These are phyloP conservation scores for Staphylotrichum longicolle DNA, from an alignment of 495 filamentous ascomycete species.

Conservation along the genomic window DNA sequence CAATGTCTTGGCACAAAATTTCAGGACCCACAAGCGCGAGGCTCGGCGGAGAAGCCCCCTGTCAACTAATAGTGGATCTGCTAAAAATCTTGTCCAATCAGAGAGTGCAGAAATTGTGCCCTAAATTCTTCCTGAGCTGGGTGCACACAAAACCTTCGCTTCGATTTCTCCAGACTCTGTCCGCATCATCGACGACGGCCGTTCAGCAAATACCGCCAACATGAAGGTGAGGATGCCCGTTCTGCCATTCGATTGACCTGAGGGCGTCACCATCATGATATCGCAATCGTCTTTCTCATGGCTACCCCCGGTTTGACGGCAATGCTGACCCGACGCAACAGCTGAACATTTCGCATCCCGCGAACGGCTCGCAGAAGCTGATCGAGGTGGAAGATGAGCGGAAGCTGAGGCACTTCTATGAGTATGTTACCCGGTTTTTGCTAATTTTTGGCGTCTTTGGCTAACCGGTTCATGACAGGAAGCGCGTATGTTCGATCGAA, in stretches of 20 bases:
- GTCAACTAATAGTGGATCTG: conserved; percentile 9
- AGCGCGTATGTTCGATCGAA: conserved; percentile 37
- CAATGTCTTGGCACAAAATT: conserved; percentile 8
- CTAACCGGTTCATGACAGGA: conserved; percentile 29
- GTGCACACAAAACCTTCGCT: conserved; percentile 39
- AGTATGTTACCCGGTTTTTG: conserved; percentile 43
- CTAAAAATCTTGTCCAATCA: conserved; percentile 22
- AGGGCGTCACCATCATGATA: background rate
- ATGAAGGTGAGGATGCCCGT: conserved; percentile 36
- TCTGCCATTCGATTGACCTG: background rate
- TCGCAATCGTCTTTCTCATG: background rate
- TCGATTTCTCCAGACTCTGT: conserved; percentile 31
- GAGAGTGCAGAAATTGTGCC: conserved; percentile 27
- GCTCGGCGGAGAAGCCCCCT: background rate
- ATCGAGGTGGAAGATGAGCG: conserved; percentile 99
- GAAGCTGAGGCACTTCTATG: conserved; percentile 59
- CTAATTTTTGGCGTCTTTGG: background rate
- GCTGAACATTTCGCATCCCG: conserved; percentile 97
- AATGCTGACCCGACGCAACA: conserved; percentile 44
- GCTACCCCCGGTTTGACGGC: conserved; percentile 1
- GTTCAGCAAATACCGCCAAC: conserved; percentile 39
- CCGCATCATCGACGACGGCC: conserved; percentile 33
- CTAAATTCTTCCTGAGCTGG: conserved; percentile 29
- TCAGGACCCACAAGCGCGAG: conserved; percentile 3
- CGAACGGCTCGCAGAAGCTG: conserved; percentile 98